Percentiles rank a stretch among this genome's conserved stretches.
These are phyloP conservation scores for Gillenia trifoliata DNA, from an alignment of 306 rosid genomes.

Conservation along the genomic window DNA sequence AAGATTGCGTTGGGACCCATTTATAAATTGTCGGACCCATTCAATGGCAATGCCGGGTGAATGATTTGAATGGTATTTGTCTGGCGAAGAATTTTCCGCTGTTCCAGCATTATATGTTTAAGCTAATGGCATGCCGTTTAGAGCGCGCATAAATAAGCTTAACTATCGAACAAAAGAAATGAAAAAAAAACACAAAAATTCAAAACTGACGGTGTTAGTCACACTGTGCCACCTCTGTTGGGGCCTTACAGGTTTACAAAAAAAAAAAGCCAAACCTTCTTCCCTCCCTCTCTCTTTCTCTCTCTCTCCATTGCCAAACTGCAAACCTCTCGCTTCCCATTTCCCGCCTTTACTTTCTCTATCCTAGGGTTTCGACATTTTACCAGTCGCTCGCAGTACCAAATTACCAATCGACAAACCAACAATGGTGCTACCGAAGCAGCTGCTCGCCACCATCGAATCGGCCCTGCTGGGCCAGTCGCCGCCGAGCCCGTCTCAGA, in stretches of 20 bases:
- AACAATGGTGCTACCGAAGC: constrained; percentile 74
- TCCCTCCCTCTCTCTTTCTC: neutral
- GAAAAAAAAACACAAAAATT: neutral
- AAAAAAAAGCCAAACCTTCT: neutral
- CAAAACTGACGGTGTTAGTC: neutral
- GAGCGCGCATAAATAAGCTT: too few relatives aligned
- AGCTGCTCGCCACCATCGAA: constrained; percentile 59
- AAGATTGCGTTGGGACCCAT: too few relatives aligned
- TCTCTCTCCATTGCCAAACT: neutral
- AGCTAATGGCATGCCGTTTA: too few relatives aligned
- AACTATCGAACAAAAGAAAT: neutral
- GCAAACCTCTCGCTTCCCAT: neutral
- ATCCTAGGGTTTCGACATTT: constrained; percentile 24
- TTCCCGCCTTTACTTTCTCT: constrained; percentile 36
- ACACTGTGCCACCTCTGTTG: neutral
- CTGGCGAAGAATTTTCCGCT: too few relatives aligned
- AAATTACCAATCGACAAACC: neutral
- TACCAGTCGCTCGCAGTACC: neutral
- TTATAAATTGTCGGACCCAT: too few relatives aligned
- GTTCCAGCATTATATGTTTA: too few relatives aligned
- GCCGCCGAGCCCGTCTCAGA: constrained; percentile 61
- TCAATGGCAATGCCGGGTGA: too few relatives aligned
- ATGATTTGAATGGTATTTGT: too few relatives aligned
- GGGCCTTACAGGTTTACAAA: constrained; percentile 28
- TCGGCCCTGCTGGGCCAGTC: constrained; percentile 69